Evolutionary conservation across 352 stramenopile genomes (phyloP).

Genomic region (Salisapilia sapeloensis): DNA sequence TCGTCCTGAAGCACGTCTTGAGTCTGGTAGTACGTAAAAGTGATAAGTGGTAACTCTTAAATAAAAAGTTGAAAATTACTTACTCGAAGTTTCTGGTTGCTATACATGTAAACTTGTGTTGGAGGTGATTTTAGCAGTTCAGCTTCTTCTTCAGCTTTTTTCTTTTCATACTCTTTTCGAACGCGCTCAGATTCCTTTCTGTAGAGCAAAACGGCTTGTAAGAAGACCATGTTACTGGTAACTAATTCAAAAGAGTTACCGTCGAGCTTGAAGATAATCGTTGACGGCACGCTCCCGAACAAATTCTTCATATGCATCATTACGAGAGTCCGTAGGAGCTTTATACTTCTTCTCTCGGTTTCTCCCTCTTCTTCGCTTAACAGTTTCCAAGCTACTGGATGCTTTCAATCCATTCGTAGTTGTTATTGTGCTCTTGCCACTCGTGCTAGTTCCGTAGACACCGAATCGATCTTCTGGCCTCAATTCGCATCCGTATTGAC

Average conservation of each 20-base stretch:
- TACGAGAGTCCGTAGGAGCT: constrained; percentile 55
- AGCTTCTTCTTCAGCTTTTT: constrained; percentile 14
- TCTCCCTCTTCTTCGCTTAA: constrained; percentile 1
- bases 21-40: constrained; percentile 15
- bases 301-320: constrained; percentile 38
- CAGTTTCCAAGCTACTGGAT: neutral
- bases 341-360: constrained; percentile 18
- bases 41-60: neutral
- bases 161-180: constrained; percentile 14
- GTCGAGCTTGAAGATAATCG: constrained; percentile 43
- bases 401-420: neutral
- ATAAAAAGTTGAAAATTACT: constrained; percentile 1
- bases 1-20: constrained; percentile 75
- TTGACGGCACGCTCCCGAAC: constrained; percentile 20
- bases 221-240: neutral
- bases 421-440: neutral
- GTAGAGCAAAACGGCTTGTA: constrained; percentile 1
- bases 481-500: constrained; percentile 86
- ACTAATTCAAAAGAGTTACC: constrained; percentile 5
- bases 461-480: constrained; percentile 79
- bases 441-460: neutral
- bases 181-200: constrained; percentile 14
- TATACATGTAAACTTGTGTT: constrained; percentile 70
- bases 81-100: constrained; percentile 70
- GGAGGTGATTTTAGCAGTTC: constrained; percentile 5